These are phyloP conservation scores for Paraphoma chrysanthemicola DNA, from an alignment of 2,329 filamentous ascomycete species.

Conservation along the genomic window DNA sequence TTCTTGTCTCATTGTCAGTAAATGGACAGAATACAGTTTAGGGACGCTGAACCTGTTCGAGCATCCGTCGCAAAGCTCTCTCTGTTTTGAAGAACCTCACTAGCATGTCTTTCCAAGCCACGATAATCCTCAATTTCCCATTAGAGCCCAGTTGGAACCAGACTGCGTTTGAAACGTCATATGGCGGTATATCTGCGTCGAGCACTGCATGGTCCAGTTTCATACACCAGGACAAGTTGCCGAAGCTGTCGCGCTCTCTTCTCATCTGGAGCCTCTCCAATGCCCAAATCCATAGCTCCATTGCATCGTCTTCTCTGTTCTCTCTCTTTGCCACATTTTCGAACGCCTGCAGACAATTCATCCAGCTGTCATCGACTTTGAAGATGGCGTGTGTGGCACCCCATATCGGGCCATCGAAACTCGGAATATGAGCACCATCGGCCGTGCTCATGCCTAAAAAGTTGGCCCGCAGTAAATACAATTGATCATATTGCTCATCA, in stretches of 20 bases:
- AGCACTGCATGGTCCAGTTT: constrained; percentile 32
- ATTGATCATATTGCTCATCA: constrained; percentile 20
- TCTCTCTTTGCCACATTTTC: not conserved
- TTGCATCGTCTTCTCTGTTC: constrained; percentile 1
- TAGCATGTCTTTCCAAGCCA: constrained; percentile 34
- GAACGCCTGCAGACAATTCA: constrained; percentile 3
- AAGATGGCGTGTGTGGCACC: constrained; percentile 26
- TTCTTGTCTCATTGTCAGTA: constrained; percentile 13
- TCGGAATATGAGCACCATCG: not conserved
- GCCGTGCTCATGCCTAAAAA: constrained; percentile 13
- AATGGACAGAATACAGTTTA: not conserved
- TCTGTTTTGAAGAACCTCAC: constrained; percentile 32
- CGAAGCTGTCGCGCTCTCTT: constrained; percentile 16
- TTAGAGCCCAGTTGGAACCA: not conserved
- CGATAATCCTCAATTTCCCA: constrained; percentile 1
- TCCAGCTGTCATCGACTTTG: constrained; percentile 28
- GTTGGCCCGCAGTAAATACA: constrained; percentile 21
- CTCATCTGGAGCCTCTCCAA: constrained; percentile 13
- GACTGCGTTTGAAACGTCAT: too few species aligned
- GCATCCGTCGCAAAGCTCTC: constrained; percentile 18
- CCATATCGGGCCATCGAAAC: constrained; percentile 19
- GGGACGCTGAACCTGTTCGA: constrained; percentile 23
- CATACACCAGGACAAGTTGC: constrained; percentile 34
- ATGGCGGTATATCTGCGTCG: constrained; percentile 27
- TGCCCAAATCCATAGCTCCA: constrained; percentile 1